phyloP scores from a whole-genome alignment of 108 stramenopile genomes.

The Cyclotella kingstonii region DNA sequence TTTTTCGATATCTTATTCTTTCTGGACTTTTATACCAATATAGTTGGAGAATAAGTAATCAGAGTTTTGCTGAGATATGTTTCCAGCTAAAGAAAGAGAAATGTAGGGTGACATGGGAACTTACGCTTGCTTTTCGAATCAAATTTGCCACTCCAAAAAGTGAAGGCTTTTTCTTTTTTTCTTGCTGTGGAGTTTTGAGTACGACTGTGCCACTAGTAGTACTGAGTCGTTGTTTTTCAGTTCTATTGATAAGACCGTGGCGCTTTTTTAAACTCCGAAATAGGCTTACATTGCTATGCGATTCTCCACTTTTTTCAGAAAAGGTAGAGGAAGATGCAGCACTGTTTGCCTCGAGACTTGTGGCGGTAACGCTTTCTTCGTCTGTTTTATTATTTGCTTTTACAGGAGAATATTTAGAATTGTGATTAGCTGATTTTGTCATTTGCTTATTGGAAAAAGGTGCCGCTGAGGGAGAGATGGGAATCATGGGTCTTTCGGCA shows the following conservation, averaged over 20 bases:
- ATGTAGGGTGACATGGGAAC: not conserved
- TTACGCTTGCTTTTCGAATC: slow-evolving; percentile 38
- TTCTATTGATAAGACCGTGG: no score
- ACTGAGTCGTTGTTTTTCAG: no score
- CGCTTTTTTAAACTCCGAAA: slow-evolving; percentile 15
- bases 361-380: slow-evolving; percentile 14
- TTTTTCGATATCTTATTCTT: slow-evolving; percentile 26
- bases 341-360: slow-evolving; percentile 3
- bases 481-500: no score
- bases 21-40: slow-evolving; percentile 7
- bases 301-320: slow-evolving; percentile 16
- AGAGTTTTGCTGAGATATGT: not conserved
- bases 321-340: slow-evolving; percentile 9
- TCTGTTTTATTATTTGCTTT: slow-evolving; percentile 2
- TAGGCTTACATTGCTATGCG: slow-evolving; percentile 11
- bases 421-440: not conserved
- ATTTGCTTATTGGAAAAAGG: not conserved
- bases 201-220: not conserved
- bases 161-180: slow-evolving; percentile 24
- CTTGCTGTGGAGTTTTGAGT: not conserved
- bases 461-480: not conserved
- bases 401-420: not conserved
- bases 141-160: slow-evolving; percentile 37
- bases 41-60: not conserved
- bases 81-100: not conserved